Evolutionary conservation across 768 basidiomycete species (phyloP).

Genomic region (Piloderma croceum): DNA sequence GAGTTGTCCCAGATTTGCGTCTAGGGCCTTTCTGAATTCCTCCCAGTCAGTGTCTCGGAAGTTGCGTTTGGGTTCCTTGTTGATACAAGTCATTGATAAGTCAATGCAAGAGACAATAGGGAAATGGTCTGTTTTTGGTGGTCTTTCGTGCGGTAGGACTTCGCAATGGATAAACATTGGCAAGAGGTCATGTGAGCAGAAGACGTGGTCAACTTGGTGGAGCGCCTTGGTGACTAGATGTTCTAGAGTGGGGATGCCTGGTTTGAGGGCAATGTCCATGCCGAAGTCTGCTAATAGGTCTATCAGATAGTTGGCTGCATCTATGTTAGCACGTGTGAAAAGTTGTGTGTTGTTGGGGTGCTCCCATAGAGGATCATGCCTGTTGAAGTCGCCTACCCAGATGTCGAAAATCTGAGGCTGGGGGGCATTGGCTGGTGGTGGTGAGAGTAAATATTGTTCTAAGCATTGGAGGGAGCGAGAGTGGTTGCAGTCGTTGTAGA

Average conservation of each 20-base stretch:
- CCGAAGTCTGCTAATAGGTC: constrained; percentile 16
- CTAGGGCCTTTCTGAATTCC: constrained; percentile 19
- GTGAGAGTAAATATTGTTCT: not conserved
- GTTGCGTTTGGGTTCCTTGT: constrained; percentile 11
- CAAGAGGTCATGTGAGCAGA: constrained; percentile 15
- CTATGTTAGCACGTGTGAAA: constrained; percentile 24
- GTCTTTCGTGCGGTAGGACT: constrained; percentile 9
- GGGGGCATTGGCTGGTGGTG: not conserved
- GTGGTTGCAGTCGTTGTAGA: constrained; percentile 20
- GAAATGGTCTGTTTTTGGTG: constrained; percentile 34
- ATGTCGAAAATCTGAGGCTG: constrained; percentile 14
- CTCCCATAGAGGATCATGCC: constrained; percentile 39
- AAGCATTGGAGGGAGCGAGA: not conserved
- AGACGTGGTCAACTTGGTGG: constrained; percentile 42
- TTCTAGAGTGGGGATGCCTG: constrained; percentile 30
- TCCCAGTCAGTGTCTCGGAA: constrained; percentile 29
- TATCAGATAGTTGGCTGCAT: constrained; percentile 21
- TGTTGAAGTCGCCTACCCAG: constrained; percentile 38
- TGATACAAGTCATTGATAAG: not conserved
- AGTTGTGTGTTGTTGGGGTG: constrained; percentile 25
- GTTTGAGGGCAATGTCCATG: constrained; percentile 32
- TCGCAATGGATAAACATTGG: constrained; percentile 24
- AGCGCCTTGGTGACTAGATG: constrained; percentile 25
- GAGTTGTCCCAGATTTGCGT: not conserved
- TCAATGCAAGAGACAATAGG: constrained; percentile 30